Conservation (phyloP, 2,329 filamentous ascomycete genomes). For the Aspergillus uvarum region DNA sequence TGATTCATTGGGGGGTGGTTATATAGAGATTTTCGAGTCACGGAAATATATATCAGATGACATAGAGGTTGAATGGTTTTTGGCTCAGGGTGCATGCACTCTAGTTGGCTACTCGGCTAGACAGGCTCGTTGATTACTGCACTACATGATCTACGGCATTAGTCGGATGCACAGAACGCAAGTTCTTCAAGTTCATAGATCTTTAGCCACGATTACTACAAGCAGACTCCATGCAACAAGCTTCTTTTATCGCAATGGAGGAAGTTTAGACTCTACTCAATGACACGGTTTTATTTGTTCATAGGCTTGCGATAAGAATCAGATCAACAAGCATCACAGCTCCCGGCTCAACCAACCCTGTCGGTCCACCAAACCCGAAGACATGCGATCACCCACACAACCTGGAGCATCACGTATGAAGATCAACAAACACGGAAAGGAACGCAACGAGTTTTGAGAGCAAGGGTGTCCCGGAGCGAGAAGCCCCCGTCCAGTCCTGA, state of each 20-base stretch:
- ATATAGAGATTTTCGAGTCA: too few species aligned
- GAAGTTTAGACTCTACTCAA: not conserved
- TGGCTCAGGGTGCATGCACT: not conserved
- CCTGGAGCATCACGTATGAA: conserved; percentile 6
- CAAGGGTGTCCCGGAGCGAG: too few species aligned
- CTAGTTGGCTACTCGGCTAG: too few species aligned
- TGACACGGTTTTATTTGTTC: not conserved
- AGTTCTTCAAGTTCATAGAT: not conserved
- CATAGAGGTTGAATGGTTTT: not conserved
- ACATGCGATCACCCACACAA: conserved; percentile 11
- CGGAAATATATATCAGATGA: not conserved
- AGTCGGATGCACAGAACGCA: too few species aligned
- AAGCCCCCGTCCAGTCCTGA: not conserved
- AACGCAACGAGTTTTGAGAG: not conserved
- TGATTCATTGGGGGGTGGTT: too few species aligned
- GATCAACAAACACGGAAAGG: conserved; percentile 12
- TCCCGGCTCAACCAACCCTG: not conserved
- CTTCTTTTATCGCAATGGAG: not conserved
- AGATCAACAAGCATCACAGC: conserved; percentile 6
- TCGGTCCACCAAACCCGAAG: conserved; percentile 1
- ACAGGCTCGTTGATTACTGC: too few species aligned
- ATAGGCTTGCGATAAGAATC: not conserved
- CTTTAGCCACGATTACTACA: not conserved
- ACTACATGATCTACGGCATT: too few species aligned
- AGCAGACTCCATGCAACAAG: not conserved